Conservation (phyloP, 371 early-diverging fungal genomes). For the Mortierella sp. region DNA sequence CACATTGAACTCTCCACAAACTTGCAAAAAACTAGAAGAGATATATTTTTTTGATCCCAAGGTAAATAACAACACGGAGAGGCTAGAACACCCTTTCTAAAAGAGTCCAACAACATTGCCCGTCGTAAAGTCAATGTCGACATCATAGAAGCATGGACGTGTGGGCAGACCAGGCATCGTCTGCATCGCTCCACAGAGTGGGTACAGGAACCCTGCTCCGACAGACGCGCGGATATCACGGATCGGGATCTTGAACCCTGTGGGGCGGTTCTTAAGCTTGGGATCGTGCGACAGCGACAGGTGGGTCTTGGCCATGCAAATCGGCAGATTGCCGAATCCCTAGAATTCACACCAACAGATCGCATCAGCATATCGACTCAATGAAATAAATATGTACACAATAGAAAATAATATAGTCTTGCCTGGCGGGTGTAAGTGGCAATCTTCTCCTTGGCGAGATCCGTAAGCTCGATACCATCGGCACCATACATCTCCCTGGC, state of each 20-base stretch:
- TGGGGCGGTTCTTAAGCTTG: slow-evolving; percentile 90
- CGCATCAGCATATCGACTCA: background rate
- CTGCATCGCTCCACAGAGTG: slow-evolving; percentile 94
- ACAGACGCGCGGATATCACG: slow-evolving; percentile 94
- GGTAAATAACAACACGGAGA: no score
- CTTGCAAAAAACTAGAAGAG: no score
- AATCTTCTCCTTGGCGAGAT: slow-evolving; percentile 85
- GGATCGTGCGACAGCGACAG: slow-evolving; percentile 92
- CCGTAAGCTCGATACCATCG: slow-evolving; percentile 85
- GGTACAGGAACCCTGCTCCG: slow-evolving; percentile 97
- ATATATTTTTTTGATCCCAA: no score
- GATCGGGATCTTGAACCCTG: slow-evolving; percentile 92
- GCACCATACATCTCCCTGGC: slow-evolving; percentile 96
- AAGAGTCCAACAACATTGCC: slow-evolving; percentile 91
- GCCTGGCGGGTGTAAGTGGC: slow-evolving; percentile 80
- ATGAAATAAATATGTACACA: background rate
- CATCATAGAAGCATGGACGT: slow-evolving; percentile 97
- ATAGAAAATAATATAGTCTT: background rate
- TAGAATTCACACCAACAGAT: slow-evolving; percentile 12
- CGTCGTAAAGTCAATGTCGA: slow-evolving; percentile 89
- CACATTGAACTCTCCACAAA: no score
- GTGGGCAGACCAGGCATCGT: slow-evolving; percentile 98
- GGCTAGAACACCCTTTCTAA: slow-evolving; percentile 56
- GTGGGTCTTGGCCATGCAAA: slow-evolving; percentile 99
- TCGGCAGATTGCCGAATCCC: slow-evolving; percentile 89